These are phyloP conservation scores for Teratosphaeria destructans DNA, from an alignment of 2,329 filamentous ascomycete species.

Conservation along the genomic window DNA sequence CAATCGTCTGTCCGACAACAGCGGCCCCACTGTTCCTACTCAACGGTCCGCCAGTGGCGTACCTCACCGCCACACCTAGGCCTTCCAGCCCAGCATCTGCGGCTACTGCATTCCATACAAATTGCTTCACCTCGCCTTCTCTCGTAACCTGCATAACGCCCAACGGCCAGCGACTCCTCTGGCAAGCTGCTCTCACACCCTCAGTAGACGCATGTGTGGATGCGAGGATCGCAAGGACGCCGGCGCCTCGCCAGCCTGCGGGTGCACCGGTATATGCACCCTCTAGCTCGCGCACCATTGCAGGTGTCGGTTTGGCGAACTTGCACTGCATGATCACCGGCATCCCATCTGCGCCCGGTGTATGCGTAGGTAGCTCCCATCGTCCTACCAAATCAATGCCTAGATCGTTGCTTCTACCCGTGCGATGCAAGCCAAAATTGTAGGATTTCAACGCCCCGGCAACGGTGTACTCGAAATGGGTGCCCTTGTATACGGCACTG, in stretches of 20 bases:
- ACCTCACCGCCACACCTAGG: slow-evolving; percentile 19
- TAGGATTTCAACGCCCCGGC: slow-evolving; percentile 46
- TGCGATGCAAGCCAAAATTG: slow-evolving; percentile 54
- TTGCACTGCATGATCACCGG: slow-evolving; percentile 59
- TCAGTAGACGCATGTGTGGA: slow-evolving; percentile 61
- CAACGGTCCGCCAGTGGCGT: slow-evolving; percentile 1
- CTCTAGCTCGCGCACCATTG: slow-evolving; percentile 62
- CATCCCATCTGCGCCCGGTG: slow-evolving; percentile 17
- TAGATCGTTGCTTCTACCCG: slow-evolving; percentile 56
- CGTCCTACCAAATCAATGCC: slow-evolving; percentile 66
- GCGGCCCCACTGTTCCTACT: slow-evolving; percentile 3
- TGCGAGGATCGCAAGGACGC: slow-evolving; percentile 62
- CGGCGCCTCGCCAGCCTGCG: slow-evolving; percentile 55
- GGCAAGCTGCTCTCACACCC: slow-evolving; percentile 64
- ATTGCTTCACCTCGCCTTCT: slow-evolving; percentile 50
- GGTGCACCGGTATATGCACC: slow-evolving; percentile 69
- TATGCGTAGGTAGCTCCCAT: slow-evolving; percentile 47
- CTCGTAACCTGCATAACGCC: slow-evolving; percentile 55
- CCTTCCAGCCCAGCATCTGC: slow-evolving; percentile 53
- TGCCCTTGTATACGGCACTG: slow-evolving; percentile 58
- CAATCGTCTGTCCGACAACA: slow-evolving; percentile 11
- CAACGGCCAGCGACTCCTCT: slow-evolving; percentile 58
- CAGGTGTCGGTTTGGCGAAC: slow-evolving; percentile 41
- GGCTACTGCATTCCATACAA: slow-evolving; percentile 62
- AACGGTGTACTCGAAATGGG: slow-evolving; percentile 65